Conservation (phyloP, 23 red algal species). For the Chondrus crispus region DNA sequence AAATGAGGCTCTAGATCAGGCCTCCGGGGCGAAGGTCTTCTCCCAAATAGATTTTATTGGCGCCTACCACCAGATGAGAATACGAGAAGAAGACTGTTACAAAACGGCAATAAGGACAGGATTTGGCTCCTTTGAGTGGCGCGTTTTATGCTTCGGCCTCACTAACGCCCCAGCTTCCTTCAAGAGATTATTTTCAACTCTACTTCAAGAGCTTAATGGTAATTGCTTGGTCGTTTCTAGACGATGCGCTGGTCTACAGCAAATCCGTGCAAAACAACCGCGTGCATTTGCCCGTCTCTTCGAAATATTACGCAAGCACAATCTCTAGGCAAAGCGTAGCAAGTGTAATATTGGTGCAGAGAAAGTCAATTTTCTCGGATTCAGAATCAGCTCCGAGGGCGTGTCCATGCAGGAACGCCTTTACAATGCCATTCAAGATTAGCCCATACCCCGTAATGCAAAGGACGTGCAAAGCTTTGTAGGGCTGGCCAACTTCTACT, state of each 20-base stretch:
- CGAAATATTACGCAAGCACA: not conserved
- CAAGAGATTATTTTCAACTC: not conserved
- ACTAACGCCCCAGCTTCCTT: slow-evolving; percentile 41
- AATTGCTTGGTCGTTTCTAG: not conserved
- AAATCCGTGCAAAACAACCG: not conserved
- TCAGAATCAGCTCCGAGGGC: slow-evolving; percentile 12
- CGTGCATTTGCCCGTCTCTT: not conserved
- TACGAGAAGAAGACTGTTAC: not conserved
- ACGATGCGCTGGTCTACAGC: slow-evolving; percentile 18
- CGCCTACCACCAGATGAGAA: slow-evolving; percentile 35
- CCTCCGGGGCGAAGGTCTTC: not conserved
- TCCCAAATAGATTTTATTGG: slow-evolving; percentile 36
- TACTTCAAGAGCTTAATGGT: not conserved
- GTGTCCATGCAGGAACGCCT: not conserved
- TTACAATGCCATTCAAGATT: not conserved
- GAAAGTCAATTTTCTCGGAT: not conserved
- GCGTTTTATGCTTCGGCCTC: slow-evolving; percentile 1
- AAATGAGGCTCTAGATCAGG: slow-evolving; percentile 46
- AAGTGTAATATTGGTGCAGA: slow-evolving; percentile 9
- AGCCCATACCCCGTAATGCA: not conserved
- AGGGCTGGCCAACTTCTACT: slow-evolving; percentile 31
- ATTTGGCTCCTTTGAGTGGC: slow-evolving; percentile 27
- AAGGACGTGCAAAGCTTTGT: slow-evolving; percentile 15
- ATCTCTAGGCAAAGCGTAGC: not conserved
- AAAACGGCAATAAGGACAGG: slow-evolving; percentile 25